phyloP scores from a whole-genome alignment of 1,139 yeast species.

The Candida neerlandica region DNA sequence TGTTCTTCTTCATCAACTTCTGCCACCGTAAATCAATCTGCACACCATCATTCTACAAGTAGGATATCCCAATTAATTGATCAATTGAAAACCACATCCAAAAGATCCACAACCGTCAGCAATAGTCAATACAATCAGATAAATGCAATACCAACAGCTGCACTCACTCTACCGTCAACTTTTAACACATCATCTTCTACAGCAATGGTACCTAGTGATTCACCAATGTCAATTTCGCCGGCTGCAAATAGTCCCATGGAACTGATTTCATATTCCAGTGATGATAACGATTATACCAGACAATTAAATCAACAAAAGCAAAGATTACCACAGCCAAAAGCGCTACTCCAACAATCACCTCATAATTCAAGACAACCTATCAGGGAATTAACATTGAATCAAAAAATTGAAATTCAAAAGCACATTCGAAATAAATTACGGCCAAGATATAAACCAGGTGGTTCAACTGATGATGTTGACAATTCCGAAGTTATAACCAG shows the following conservation, averaged over 20 bases:
- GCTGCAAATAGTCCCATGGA: conserved; percentile 18
- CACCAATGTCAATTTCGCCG: conserved; percentile 16
- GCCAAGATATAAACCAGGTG: conserved; percentile 39
- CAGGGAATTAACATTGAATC: conserved; percentile 37
- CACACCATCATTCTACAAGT: conserved; percentile 13
- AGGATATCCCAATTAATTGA: conserved; percentile 30
- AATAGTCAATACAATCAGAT: conserved; percentile 3
- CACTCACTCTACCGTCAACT: neutral
- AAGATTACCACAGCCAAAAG: neutral
- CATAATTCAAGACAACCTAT: neutral
- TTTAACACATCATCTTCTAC: neutral
- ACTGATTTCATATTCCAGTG: conserved; percentile 13
- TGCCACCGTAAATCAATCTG: neutral
- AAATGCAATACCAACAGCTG: conserved; percentile 9
- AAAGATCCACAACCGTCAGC: neutral
- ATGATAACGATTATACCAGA: conserved; percentile 12
- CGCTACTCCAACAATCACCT: neutral
- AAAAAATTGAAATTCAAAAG: conserved; percentile 53
- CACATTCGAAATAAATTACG: conserved; percentile 54
- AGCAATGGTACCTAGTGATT: conserved; percentile 9
- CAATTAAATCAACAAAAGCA: conserved; percentile 2
- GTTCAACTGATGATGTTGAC: neutral
- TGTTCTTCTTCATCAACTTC: conserved; percentile 4
- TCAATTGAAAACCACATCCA: conserved; percentile 23
- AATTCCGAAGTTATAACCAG: conserved; percentile 26